These are phyloP conservation scores for Pythium vanterpoolii DNA, from an alignment of 352 stramenopile genomes.

Conservation along the genomic window DNA sequence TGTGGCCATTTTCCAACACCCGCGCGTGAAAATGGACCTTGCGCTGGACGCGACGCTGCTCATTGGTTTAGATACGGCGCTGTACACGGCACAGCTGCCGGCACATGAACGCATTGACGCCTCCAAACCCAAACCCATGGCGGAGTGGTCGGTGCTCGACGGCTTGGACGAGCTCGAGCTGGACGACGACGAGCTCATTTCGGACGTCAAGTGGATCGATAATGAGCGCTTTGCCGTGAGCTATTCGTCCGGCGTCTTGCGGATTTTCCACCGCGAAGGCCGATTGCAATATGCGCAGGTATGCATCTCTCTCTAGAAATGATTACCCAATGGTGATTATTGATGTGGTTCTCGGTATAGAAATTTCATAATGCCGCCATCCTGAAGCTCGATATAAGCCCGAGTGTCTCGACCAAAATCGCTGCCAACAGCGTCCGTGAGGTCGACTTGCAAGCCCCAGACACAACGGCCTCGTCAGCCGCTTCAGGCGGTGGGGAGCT, in stretches of 20 bases:
- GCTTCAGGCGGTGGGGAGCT: conserved; percentile 36
- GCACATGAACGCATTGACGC: neutral
- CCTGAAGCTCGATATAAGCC: conserved; percentile 23
- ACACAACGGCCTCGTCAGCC: neutral
- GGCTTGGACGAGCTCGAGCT: conserved; percentile 28
- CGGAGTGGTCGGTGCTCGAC: conserved; percentile 31
- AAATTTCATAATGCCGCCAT: conserved; percentile 26
- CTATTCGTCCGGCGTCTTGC: conserved; percentile 58
- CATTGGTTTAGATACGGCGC: conserved; percentile 33
- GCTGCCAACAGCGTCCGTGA: neutral
- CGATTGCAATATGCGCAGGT: conserved; percentile 61
- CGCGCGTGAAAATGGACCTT: conserved; percentile 49
- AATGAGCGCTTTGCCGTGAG: conserved; percentile 46
- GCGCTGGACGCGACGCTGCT: conserved; percentile 43
- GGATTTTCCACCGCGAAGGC: conserved; percentile 50
- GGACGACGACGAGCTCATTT: conserved; percentile 43
- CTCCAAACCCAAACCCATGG: neutral
- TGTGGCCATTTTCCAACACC: conserved; percentile 37
- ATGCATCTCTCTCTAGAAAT: neutral
- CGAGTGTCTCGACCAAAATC: conserved; percentile 17
- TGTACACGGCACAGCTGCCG: conserved; percentile 30
- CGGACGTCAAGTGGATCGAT: conserved; percentile 70
- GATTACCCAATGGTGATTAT: no score
- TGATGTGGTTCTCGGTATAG: neutral
- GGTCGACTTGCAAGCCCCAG: conserved; percentile 4